A percentile compares a stretch with the other conserved stretches of the same genome.
These are phyloP conservation scores for Eucalyptus cloeziana DNA, from an alignment of 345 rosid genomes.

Conservation along the genomic window DNA sequence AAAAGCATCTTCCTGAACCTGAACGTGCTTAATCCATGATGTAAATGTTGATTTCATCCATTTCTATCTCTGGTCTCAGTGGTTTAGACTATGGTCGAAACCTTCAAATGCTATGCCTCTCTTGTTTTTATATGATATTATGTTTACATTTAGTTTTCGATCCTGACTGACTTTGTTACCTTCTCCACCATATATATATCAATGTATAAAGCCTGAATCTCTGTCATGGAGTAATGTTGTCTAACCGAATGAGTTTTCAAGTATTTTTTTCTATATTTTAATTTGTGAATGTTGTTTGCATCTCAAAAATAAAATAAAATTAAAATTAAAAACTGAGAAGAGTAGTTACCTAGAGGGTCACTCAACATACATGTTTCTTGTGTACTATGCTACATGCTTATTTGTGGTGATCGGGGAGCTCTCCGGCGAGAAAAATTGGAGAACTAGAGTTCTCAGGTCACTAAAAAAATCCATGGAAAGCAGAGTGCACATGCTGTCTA, in stretches of 20 bases:
- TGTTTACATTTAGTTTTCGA: not conserved
- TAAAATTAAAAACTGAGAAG: not conserved
- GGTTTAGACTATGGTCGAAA: not conserved
- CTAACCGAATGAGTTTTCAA: not conserved
- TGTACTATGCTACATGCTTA: not conserved
- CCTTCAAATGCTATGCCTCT: not conserved
- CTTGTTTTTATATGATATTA: not conserved
- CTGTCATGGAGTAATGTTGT: not conserved
- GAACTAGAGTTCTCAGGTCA: not conserved
- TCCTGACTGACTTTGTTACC: rapidly evolving
- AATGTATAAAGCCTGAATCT: not conserved
- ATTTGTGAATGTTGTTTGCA: not conserved
- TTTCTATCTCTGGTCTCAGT: not conserved
- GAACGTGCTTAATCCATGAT: not conserved
- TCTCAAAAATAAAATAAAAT: too few species aligned
- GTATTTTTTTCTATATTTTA: too few species aligned
- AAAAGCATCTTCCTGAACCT: not conserved
- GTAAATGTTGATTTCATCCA: not conserved
- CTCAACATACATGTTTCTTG: too few species aligned
- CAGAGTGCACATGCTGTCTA: not conserved
- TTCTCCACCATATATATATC: not conserved
- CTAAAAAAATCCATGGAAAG: not conserved
- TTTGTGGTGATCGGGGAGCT: not conserved
- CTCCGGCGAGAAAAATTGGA: too few species aligned
- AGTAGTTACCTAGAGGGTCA: not conserved